Evolutionary conservation across 2,329 filamentous ascomycete species (phyloP).

Genomic region (Alternaria ventricosa): DNA sequence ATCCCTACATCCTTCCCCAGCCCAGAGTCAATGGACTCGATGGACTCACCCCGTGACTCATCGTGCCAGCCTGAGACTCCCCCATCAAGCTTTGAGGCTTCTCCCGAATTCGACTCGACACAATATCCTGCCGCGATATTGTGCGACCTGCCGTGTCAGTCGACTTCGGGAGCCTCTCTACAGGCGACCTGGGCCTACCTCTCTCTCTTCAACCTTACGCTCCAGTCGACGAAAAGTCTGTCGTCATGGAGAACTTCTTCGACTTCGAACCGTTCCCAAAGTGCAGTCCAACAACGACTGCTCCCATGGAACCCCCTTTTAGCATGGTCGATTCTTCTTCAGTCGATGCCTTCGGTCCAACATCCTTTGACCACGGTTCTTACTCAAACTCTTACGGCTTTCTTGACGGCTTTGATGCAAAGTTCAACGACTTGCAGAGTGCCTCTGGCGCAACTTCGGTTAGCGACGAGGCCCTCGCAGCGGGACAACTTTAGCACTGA

Average conservation of each 20-base stretch:
- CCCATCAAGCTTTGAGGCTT: constrained; percentile 50
- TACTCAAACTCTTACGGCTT: constrained; percentile 42
- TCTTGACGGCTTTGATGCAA: constrained; percentile 49
- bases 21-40: constrained; percentile 48
- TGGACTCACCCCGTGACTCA: constrained; percentile 48
- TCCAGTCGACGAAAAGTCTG: constrained; percentile 49
- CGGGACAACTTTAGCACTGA: constrained; percentile 44
- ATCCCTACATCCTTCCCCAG: constrained; percentile 44
- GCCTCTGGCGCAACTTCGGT: constrained; percentile 55
- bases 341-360: constrained; percentile 45
- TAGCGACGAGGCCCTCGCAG: constrained; percentile 58
- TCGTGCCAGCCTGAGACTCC: constrained; percentile 50
- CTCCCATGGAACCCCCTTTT: constrained; percentile 32
- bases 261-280: constrained; percentile 51
- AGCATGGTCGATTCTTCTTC: constrained; percentile 40
- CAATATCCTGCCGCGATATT: constrained; percentile 99
- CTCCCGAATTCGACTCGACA: constrained; percentile 83
- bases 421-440: constrained; percentile 53
- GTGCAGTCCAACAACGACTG: constrained; percentile 23
- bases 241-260: constrained; percentile 44
- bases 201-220: constrained; percentile 45
- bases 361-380: constrained; percentile 40
- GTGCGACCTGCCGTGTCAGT: constrained; percentile 99
- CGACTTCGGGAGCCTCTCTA: constrained; percentile 57
- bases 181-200: constrained; percentile 46